Evolutionary conservation across 1,284 basidiomycete genomes (phyloP).

Genomic region (Trametes polyzona): DNA sequence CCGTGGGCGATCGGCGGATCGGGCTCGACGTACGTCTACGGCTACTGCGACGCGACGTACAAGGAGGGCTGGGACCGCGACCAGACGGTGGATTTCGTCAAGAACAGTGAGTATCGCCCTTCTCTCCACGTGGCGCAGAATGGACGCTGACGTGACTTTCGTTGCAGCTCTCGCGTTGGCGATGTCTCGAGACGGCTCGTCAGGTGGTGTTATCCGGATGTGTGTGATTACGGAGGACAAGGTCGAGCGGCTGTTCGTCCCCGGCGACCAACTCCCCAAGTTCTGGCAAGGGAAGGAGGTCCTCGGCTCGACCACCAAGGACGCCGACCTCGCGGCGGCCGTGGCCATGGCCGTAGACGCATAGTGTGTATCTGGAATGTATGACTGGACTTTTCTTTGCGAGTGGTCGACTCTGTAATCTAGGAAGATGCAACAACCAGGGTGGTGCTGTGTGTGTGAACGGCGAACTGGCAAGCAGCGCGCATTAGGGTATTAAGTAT

Average conservation of each 20-base stretch:
- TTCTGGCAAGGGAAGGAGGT: conserved; percentile 87
- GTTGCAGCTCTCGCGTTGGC: conserved; percentile 86
- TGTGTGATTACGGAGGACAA: conserved; percentile 93
- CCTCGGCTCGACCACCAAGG: conserved; percentile 45
- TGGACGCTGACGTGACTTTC: neutral
- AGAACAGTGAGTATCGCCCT: conserved; percentile 77
- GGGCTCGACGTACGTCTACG: conserved; percentile 98
- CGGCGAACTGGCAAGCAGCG: neutral
- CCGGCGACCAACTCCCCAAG: conserved; percentile 88
- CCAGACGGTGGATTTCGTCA: conserved; percentile 93
- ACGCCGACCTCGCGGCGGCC: conserved; percentile 35
- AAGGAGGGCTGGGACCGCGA: conserved; percentile 91
- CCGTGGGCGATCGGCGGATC: conserved; percentile 98
- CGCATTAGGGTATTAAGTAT: neutral
- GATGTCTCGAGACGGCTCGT: conserved; percentile 98
- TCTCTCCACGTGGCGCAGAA: neutral
- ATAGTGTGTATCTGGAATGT: conserved; percentile 35
- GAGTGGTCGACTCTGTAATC: conserved; percentile 21
- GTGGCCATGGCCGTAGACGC: conserved; percentile 73
- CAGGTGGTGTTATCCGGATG: conserved; percentile 97
- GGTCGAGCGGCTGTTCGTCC: conserved; percentile 92
- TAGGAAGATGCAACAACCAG: conserved; percentile 5
- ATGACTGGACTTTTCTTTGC: conserved; percentile 16
- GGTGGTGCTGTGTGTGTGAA: neutral
- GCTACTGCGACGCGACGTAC: conserved; percentile 99